Evolutionary conservation across 768 basidiomycete genomes (phyloP), one percentile per base, ranked within the genome.

Genomic region (Suillus alpinus): DNA sequence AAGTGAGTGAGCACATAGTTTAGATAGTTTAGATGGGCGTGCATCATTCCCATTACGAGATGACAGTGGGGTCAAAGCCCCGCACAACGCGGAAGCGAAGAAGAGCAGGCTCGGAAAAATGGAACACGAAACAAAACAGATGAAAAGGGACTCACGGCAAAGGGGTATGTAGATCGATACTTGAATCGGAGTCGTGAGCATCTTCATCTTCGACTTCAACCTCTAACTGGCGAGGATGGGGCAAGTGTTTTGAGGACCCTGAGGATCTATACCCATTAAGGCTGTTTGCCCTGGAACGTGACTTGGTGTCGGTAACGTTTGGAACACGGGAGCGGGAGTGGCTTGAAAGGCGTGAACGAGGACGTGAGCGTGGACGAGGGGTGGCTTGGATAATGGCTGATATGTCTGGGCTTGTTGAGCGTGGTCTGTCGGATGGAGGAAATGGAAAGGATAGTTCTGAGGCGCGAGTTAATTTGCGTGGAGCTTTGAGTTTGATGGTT

Each of bases 81-180:
- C n/a, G 43, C 20, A 46, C 9, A 23, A 10, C 14, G 12, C 47
- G 23, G 57, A 47, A 26, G 32, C 32, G 39, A 41, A 43, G 29
- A 44, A 57, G 53, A 56, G 14, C 18, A 9, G 9, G 32, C 7
- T 34, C 7, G 32, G 9, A 34, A 44, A 43, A 43, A 20, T 23
- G 20, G 41, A 44, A 20, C 10, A 10, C 9, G 10, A 26, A n/a
- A 26, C 26, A 26, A 26, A 26, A 9, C 10, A 8, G 36, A 36
- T 10, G 9, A 36, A 12, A 36, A 29, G 31, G 16, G 10, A 83
- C 87, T 72, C 66, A 88, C 87, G 87, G 86, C 9, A 89, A 69
- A 0, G 87, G 86, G 1, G 87, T 89, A 65, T 88, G 86, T 36
- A 89, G 66, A 72, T 89, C 87, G 55, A 88, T 68, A 70, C 85